Percentiles rank a stretch among this genome's conserved stretches.
Evolutionary conservation across 2,329 filamentous ascomycete genomes (phyloP).

Genomic region (Paecilomyces formosus): DNA sequence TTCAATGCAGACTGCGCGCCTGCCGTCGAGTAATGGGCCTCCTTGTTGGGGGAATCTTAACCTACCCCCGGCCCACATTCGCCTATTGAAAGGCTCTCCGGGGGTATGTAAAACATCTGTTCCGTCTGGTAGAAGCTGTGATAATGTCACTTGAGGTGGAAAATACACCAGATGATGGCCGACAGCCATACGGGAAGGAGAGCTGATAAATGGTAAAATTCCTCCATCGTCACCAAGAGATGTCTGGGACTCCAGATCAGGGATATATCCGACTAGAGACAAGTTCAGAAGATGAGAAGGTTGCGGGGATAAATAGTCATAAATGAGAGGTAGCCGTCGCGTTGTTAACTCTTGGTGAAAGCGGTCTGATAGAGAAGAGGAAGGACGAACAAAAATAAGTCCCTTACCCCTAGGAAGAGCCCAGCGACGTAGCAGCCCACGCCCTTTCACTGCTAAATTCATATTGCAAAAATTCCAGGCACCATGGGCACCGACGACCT

Average conservation of each 20-base stretch:
- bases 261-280: conserved; percentile 52
- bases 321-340: conserved; percentile 42
- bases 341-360: conserved; percentile 39
- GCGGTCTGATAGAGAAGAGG: conserved; percentile 28
- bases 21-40: conserved; percentile 23
- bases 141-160: conserved; percentile 58
- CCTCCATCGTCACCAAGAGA: conserved; percentile 12
- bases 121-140: conserved; percentile 67
- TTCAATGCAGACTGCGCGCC: conserved; percentile 38
- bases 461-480: neutral
- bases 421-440: neutral
- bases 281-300: conserved; percentile 59
- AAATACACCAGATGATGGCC: conserved; percentile 86
- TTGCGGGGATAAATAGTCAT: conserved; percentile 54
- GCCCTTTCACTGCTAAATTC: neutral
- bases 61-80: conserved; percentile 84
- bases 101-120: conserved; percentile 76
- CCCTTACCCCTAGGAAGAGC: neutral
- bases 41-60: conserved; percentile 45
- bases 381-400: conserved; percentile 3
- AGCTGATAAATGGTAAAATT: conserved; percentile 24
- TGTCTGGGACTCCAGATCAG: conserved; percentile 14
- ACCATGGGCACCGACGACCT: neutral
- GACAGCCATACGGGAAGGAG: conserved; percentile 19
- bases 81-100: conserved; percentile 60